These are phyloP conservation scores for Fraxinus floribunda DNA, from an alignment of 305 asterid genomes.

Conservation along the genomic window DNA sequence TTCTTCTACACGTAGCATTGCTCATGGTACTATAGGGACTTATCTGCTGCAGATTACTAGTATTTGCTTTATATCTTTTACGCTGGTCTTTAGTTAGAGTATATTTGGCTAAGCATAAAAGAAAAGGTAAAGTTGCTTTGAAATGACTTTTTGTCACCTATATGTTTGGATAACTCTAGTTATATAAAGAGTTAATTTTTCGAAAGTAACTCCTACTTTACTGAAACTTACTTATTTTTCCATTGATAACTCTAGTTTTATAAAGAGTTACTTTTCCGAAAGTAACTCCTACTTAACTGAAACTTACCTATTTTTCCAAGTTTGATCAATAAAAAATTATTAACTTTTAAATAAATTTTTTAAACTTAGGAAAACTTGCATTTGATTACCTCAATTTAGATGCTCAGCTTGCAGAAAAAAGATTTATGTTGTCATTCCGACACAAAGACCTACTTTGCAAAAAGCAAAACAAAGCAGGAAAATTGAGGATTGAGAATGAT, in stretches of 20 bases:
- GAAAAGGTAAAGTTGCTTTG: neutral
- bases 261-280: neutral
- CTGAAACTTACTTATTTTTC: neutral
- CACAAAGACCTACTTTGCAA: neutral
- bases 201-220: neutral
- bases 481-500: neutral
- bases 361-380: neutral
- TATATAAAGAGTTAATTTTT: neutral
- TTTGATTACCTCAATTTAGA: neutral
- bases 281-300: neutral
- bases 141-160: neutral
- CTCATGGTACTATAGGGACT: conserved; percentile 14
- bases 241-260: neutral
- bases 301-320: neutral
- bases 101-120: neutral
- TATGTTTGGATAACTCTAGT: neutral
- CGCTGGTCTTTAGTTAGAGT: conserved; percentile 2
- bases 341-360: neutral
- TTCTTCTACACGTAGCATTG: conserved; percentile 21
- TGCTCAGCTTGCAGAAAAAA: neutral
- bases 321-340: neutral
- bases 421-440: neutral
- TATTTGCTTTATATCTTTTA: conserved; percentile 15
- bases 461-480: neutral
- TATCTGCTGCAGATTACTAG: conserved; percentile 13